Evolutionary conservation across 305 asterid genomes (phyloP).

Genomic region (Vinca major): DNA sequence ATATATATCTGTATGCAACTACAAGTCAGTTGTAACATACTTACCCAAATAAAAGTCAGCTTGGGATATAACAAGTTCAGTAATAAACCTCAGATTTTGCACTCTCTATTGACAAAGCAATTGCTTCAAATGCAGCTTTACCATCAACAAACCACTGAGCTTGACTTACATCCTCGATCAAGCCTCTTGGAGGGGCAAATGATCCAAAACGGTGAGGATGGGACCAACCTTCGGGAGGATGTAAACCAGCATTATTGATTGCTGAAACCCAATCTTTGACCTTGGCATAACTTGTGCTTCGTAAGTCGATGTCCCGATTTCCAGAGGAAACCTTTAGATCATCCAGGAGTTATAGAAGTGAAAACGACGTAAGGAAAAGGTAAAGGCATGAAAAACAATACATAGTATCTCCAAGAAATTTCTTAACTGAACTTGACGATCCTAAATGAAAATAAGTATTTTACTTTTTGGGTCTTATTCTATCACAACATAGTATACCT

Average conservation of each 20-base stretch:
- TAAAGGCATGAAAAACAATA: neutral
- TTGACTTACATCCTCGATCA: constrained; percentile 68
- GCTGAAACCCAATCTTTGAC: constrained; percentile 67
- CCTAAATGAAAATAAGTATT: neutral
- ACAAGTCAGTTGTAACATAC: constrained; percentile 1
- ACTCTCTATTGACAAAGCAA: constrained; percentile 68
- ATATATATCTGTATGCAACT: constrained; percentile 58
- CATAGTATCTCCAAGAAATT: neutral
- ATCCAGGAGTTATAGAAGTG: constrained; percentile 1
- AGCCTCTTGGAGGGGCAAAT: constrained; percentile 84
- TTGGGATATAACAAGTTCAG: constrained; percentile 8
- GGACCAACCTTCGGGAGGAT: constrained; percentile 68
- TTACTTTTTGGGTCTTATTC: neutral
- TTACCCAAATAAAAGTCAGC: constrained; percentile 7
- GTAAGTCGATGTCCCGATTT: constrained; percentile 48
- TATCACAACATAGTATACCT: neutral
- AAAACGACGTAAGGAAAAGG: neutral
- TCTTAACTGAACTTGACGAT: neutral
- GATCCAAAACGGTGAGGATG: constrained; percentile 74
- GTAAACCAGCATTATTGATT: constrained; percentile 54
- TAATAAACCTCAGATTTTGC: constrained; percentile 77
- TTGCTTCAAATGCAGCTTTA: constrained; percentile 81
- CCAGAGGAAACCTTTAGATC: constrained; percentile 61
- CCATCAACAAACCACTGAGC: constrained; percentile 98
- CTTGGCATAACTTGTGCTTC: constrained; percentile 59